Evolutionary conservation across 345 rosid genomes (phyloP).

Genomic region (Euphorbia peplus): DNA sequence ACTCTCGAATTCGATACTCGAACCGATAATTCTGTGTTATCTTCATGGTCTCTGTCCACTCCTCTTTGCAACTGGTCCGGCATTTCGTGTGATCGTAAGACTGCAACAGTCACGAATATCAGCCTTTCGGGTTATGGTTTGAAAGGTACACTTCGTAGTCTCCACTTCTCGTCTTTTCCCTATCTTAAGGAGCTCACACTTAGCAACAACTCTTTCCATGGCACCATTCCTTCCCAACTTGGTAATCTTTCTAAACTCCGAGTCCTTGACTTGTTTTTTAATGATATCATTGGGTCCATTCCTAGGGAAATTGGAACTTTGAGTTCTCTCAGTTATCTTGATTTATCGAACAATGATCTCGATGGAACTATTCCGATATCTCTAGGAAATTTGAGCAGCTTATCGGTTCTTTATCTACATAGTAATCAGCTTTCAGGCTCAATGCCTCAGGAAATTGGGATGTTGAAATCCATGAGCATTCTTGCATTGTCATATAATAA

Average conservation of each 20-base stretch:
- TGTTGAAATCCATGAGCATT: background rate
- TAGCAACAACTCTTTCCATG: background rate
- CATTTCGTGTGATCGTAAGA: background rate
- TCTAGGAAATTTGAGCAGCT: too few species aligned
- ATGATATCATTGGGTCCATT: too few species aligned
- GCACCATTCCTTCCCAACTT: background rate
- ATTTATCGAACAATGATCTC: background rate
- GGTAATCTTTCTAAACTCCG: background rate
- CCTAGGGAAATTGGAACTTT: too few species aligned
- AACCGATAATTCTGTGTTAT: background rate
- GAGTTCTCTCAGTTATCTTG: background rate
- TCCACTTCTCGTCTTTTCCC: background rate
- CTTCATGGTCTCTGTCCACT: background rate
- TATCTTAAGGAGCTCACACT: background rate
- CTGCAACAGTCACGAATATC: background rate
- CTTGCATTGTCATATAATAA: background rate
- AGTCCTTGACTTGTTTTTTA: too few species aligned
- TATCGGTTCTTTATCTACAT: background rate
- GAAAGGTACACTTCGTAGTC: conserved; percentile 7
- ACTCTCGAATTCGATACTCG: background rate
- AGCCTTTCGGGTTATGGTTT: conserved; percentile 1
- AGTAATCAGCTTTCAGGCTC: background rate
- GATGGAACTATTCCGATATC: background rate
- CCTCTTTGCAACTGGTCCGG: background rate
- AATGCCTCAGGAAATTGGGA: background rate